Base-by-base conservation (phyloP, 495 filamentous ascomycete species). In the Aspergillus diversus region DNA sequence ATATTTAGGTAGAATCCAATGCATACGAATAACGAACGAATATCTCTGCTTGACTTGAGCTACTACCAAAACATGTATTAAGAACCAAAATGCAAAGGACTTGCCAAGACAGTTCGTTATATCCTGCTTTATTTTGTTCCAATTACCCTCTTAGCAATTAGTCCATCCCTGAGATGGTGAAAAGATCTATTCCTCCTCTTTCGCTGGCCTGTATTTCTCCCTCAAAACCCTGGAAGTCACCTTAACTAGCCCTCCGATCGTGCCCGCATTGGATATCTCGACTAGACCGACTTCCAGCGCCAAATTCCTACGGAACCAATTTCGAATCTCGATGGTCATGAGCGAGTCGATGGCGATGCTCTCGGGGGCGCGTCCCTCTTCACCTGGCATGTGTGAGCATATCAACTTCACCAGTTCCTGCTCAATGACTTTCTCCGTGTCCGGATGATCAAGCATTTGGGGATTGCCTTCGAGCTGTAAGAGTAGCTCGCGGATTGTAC, bases 341-440 rank as follows among this genome's bases (percentile, higher is more conserved):
- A 82, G 63, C 0, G 77, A 80, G 49, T 83, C 80, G 1, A 82
- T 61, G 6, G 71, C 65, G 7, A 80, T 31, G 7, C 78, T 78
- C 3, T 77, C 75, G 7, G 7, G 12, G 7, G 17, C 35, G 31
- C 61, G 37, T 13, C 57, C 54, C 7, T 76, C 73, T 12, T 71
- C 34, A 31, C 69, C 66, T 15, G 80, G 60, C 47, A 80, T 66
- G 31, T 82, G 73, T 8, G 57, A 64, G 17, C 63, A 74, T 3
- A 83, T 55, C 60, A 71, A 61, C 17, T 67, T 67, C 1, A 68
- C 69, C 7, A 68, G 52, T 59, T 76, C 73, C 27, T 39, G 16
- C 4, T 63, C 58, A 1, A 73, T 17, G 35, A 54, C 57, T 7
- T 39, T 39, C 16, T 72, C 42, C 2, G 61, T 68, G 3, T 54